phyloP scores from a whole-genome alignment of 164 flowering plant species.

The Vitis riparia region DNA sequence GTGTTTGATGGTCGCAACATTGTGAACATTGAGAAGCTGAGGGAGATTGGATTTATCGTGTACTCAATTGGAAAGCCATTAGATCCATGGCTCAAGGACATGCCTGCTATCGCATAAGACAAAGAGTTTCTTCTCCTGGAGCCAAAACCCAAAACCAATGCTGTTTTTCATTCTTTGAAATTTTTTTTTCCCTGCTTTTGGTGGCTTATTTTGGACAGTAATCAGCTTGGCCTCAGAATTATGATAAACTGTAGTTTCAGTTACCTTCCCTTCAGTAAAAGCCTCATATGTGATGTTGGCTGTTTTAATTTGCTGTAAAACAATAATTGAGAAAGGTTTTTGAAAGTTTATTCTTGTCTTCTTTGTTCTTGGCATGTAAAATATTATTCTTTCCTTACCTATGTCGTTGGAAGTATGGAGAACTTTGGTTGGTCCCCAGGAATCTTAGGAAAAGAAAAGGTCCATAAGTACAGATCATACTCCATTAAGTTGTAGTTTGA shows the following conservation, averaged over 20 bases:
- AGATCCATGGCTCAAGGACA: slow-evolving; percentile 71
- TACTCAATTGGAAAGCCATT: slow-evolving; percentile 77
- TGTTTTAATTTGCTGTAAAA: neutral
- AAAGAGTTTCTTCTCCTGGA: too few species aligned
- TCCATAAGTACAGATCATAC: too few species aligned
- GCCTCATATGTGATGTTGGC: neutral
- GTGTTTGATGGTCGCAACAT: slow-evolving; percentile 70
- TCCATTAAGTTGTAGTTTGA: too few species aligned
- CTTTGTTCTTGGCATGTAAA: neutral
- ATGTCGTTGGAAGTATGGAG: too few species aligned
- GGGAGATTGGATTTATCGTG: slow-evolving; percentile 72
- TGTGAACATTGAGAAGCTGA: slow-evolving; percentile 47
- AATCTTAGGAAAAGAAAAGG: too few species aligned
- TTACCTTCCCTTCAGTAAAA: neutral
- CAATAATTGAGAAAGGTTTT: neutral
- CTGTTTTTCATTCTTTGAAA: neutral
- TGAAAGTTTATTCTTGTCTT: neutral
- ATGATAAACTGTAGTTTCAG: neutral
- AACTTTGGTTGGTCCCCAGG: too few species aligned
- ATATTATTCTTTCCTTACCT: too few species aligned
- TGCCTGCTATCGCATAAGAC: slow-evolving; percentile 55
- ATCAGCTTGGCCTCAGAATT: neutral
- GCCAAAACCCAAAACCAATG: too few species aligned
- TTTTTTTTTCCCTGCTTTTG: neutral
- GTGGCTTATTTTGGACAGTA: too few species aligned